Percentiles rank a stretch among this genome's conserved stretches.
phyloP scores from a whole-genome alignment of 495 filamentous ascomycete genomes.

The Xylaria longipes region DNA sequence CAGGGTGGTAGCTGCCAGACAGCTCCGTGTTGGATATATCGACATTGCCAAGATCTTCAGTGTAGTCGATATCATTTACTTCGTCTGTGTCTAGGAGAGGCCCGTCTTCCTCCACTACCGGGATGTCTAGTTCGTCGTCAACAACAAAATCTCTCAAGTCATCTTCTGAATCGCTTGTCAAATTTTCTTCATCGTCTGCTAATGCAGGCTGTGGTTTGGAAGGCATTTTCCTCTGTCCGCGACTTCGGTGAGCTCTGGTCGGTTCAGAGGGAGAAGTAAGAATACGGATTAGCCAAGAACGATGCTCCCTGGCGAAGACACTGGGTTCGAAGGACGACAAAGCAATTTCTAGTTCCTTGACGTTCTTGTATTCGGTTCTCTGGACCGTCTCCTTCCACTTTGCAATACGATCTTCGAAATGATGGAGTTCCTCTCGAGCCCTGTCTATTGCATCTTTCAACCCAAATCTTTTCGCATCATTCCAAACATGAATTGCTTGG shows the following conservation, averaged over 20 bases:
- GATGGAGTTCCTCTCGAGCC: slow-evolving; percentile 22
- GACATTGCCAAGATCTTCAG: neutral
- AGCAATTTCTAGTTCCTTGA: slow-evolving; percentile 54
- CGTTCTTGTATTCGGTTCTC: slow-evolving; percentile 55
- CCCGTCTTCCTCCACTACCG: neutral
- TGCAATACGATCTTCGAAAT: slow-evolving; percentile 55
- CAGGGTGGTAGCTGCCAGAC: neutral
- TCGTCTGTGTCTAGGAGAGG: neutral
- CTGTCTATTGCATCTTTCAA: slow-evolving; percentile 34
- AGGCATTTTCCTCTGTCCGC: slow-evolving; percentile 30
- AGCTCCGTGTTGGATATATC: neutral
- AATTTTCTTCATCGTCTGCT: slow-evolving; percentile 50
- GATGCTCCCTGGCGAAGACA: slow-evolving; percentile 63
- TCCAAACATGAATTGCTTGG: slow-evolving; percentile 70
- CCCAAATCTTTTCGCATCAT: slow-evolving; percentile 43
- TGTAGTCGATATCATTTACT: neutral
- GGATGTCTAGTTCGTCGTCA: slow-evolving; percentile 32
- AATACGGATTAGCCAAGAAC: slow-evolving; percentile 60
- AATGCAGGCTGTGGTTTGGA: slow-evolving; percentile 29
- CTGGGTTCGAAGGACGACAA: slow-evolving; percentile 65
- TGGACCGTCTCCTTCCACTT: slow-evolving; percentile 59
- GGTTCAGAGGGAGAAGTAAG: slow-evolving; percentile 59
- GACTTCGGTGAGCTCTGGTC: slow-evolving; percentile 47
- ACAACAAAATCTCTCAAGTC: slow-evolving; percentile 53
- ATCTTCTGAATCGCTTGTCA: slow-evolving; percentile 55